Evolutionary conservation across 1,284 basidiomycete genomes (phyloP), one percentile per base, ranked within the genome.

Genomic region (Fomes fomentarius): DNA sequence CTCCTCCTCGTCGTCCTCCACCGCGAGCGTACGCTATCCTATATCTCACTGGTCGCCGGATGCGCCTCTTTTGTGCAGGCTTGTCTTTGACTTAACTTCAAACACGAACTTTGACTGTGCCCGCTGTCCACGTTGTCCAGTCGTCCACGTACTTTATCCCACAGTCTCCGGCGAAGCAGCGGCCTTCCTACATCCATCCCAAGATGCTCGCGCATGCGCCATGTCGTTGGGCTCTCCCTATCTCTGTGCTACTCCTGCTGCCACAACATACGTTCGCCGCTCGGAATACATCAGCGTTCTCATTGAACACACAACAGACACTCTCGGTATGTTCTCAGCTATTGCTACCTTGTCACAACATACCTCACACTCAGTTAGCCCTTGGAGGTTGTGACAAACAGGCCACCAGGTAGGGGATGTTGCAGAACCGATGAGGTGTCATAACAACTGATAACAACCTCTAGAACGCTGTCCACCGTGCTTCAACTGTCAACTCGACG

Each of bases 401-500:
- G 64, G 31, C 64, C 38, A 1, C 38, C 62, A 54, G 64, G 64
- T 64, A 39, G 8, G 51, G 47, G 8, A 4, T 19, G 9, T 17
- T 12, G 17, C 11, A 31, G 22, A 15, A 9, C 14, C 2, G 9
- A 38, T 7, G 21, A 15, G 30, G 25, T n/a, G 6, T 17, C 7
- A 22, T 4, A 6, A n/a, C 6, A 1, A 26, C 19, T 24, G 19
- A 15, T 25, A 11, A 25, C 2, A 11, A 26, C 7, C 17, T 28
- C 24, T 43, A 78, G 78, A 72, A 47, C 77, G 78, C 66, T 88
- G 85, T 54, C 85, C 85, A 4, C 84, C 84, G 1, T 94, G 91
- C 72, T 95, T 95, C 78, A 94, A 95, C 71, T 95, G 93, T 68
- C 76, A 89, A 55, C 75, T 95, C 1, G 91, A 91, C 1, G 87